phyloP scores from a whole-genome alignment of 2,329 filamentous ascomycete species.

The Emergomyces orientalis region DNA sequence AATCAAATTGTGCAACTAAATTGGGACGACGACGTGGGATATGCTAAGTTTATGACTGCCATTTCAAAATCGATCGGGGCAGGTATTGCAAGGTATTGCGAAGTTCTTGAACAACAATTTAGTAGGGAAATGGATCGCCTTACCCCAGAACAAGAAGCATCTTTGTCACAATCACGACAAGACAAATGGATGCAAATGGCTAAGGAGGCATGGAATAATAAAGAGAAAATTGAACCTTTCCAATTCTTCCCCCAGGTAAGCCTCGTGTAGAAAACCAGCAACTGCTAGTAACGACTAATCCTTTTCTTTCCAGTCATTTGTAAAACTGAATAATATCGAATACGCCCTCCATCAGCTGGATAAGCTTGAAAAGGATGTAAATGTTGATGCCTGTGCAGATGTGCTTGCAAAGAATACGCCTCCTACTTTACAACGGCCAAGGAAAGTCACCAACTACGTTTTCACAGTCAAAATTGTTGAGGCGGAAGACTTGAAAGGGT shows the following conservation, averaged over 20 bases:
- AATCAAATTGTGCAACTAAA: conserved; percentile 77
- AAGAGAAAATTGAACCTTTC: conserved; percentile 90
- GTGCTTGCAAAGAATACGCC: conserved; percentile 67
- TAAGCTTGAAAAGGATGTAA: conserved; percentile 77
- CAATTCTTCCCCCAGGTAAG: conserved; percentile 87
- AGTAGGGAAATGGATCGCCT: conserved; percentile 85
- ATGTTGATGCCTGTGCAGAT: conserved; percentile 81
- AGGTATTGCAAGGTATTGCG: conserved; percentile 82
- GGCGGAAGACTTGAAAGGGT: conserved; percentile 95
- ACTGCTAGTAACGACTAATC: conserved; percentile 3
- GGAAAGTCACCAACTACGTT: conserved; percentile 76
- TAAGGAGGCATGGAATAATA: conserved; percentile 84
- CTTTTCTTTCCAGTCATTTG: conserved; percentile 60
- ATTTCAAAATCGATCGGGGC: conserved; percentile 74
- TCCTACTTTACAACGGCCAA: conserved; percentile 56
- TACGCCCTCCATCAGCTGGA: conserved; percentile 89
- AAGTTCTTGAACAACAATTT: conserved; percentile 78
- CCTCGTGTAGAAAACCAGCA: conserved; percentile 14
- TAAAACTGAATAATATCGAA: conserved; percentile 96
- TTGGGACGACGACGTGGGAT: conserved; percentile 89
- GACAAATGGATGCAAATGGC: conserved; percentile 90
- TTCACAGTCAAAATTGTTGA: conserved; percentile 99
- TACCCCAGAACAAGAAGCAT: conserved; percentile 76
- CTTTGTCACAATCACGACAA: conserved; percentile 68
- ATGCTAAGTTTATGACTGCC: conserved; percentile 95